phyloP scores from a whole-genome alignment of 2,329 filamentous ascomycete genomes.

The Didymella pinodella region DNA sequence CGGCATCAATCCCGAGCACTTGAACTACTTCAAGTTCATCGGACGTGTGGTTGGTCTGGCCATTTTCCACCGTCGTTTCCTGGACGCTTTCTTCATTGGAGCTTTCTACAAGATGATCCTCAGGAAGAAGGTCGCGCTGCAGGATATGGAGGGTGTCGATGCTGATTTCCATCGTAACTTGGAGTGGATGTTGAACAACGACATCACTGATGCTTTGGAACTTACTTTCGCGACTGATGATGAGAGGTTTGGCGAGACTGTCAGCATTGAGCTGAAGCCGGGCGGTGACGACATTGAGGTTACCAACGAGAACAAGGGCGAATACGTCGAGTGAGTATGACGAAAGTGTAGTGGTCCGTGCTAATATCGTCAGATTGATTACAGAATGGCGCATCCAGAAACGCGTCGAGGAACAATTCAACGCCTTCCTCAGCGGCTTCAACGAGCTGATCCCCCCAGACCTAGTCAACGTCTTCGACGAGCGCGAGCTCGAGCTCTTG shows the following conservation, averaged over 20 bases:
- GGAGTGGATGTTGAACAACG: constrained; percentile 98
- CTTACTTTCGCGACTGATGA: constrained; percentile 97
- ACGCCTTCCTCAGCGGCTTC: constrained; percentile 96
- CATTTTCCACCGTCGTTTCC: constrained; percentile 96
- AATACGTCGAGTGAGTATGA: constrained; percentile 84
- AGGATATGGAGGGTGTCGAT: constrained; percentile 99
- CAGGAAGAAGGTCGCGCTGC: constrained; percentile 86
- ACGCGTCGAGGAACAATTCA: constrained; percentile 97
- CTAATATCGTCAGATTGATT: constrained; percentile 69
- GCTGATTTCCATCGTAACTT: constrained; percentile 96
- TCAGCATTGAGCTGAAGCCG: constrained; percentile 92
- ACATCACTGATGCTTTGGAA: constrained; percentile 93
- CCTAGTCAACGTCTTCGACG: constrained; percentile 97
- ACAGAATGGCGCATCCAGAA: constrained; percentile 99
- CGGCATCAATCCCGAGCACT: constrained; percentile 97
- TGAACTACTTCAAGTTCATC: constrained; percentile 99
- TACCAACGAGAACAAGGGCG: constrained; percentile 98
- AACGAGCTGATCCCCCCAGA: constrained; percentile 97
- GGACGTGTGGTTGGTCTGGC: constrained; percentile 94
- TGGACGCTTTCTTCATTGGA: constrained; percentile 99
- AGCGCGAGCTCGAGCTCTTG: constrained; percentile 92
- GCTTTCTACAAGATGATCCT: constrained; percentile 99
- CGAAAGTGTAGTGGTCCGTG: constrained; percentile 18
- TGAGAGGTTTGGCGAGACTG: constrained; percentile 93
- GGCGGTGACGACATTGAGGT: constrained; percentile 91